Base-by-base conservation (phyloP, 176 grass and related monocot genomes). In the Puya raimondii region DNA sequence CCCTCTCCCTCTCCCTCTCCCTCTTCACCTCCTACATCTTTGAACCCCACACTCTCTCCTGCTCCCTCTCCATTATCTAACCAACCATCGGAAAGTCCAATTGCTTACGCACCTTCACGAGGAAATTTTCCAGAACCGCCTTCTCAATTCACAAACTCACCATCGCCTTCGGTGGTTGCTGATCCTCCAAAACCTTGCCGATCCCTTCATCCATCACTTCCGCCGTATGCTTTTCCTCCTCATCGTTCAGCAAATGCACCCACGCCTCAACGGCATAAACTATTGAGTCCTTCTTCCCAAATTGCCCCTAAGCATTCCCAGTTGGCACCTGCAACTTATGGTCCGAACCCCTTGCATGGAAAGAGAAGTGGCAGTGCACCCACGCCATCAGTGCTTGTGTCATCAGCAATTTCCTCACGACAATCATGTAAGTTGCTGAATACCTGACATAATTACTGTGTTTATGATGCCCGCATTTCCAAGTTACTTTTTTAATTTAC, bases 351-450 rank as follows among this genome's bases (percentile, higher is more conserved):
- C 58, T 51, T 65, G 67, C 48, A 50, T 33, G 81, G 80, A 64
- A 85, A 76, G 11, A 17, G 3, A 78, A 64, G 72, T 27, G 72
- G 63, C 12, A 74, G 17, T 71, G 52, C 70, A 78, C 12, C 56
- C 18, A 12, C 52, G 71, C 29, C 20, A 67, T 12, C 17, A 22
- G 53, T 61, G 69, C 50, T 56, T 8, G 77, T 59, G 33, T 63
- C 53, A 12, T 20, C 65, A 77, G 11, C 53, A 26, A 12, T 47
- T 26, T 50, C 58, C 15, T 23, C 25, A 49, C 48, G 79, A 29
- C 73, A 78, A 9, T 74, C 70, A 67, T 65, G 89, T 91, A 78
- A 88, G 82, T 83, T 77, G 70, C 53, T 72, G 33, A 65, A 67
- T 69, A 56, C 17, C 66, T 80, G 33, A 42, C 77, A 27, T 50